Percentiles rank a stretch among this genome's conserved stretches.
Conservation (phyloP, 805 yeast species). For the Hanseniaspora valbyensis region DNA sequence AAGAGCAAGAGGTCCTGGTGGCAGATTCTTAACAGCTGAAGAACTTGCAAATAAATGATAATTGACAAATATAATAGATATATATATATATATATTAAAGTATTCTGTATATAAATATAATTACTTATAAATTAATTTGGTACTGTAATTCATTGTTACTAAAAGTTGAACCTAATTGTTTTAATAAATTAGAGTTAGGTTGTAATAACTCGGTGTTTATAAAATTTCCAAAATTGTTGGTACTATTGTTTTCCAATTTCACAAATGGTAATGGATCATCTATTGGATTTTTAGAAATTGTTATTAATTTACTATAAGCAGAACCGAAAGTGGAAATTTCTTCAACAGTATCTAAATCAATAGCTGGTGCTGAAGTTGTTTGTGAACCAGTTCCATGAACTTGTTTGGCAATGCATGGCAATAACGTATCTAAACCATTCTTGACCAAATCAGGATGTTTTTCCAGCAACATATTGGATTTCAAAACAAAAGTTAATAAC, state of each 20-base stretch:
- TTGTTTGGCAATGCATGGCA: constrained; percentile 31
- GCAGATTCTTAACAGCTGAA: constrained; percentile 90
- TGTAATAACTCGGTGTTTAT: constrained; percentile 25
- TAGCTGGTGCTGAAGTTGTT: constrained; percentile 18
- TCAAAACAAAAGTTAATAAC: constrained; percentile 35
- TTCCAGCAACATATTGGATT: constrained; percentile 29
- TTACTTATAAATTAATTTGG: background rate
- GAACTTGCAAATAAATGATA: constrained; percentile 37
- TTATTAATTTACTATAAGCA: constrained; percentile 59
- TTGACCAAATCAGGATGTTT: constrained; percentile 35
- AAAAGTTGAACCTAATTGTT: constrained; percentile 19
- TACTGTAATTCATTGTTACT: background rate
- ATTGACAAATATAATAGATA: background rate
- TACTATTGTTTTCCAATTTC: constrained; percentile 25
- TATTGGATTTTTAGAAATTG: constrained; percentile 44
- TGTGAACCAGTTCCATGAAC: constrained; percentile 25
- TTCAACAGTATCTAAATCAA: constrained; percentile 42
- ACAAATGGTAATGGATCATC: constrained; percentile 62
- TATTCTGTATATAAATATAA: background rate
- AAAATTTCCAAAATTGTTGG: constrained; percentile 19
- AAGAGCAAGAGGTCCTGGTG: constrained; percentile 99
- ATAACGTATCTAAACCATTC: constrained; percentile 33
- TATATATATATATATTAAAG: background rate
- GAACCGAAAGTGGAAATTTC: constrained; percentile 81
- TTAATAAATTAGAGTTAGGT: constrained; percentile 23